Evolutionary conservation across 2,329 filamentous ascomycete genomes (phyloP).

Genomic region (Colletotrichum sp.): DNA sequence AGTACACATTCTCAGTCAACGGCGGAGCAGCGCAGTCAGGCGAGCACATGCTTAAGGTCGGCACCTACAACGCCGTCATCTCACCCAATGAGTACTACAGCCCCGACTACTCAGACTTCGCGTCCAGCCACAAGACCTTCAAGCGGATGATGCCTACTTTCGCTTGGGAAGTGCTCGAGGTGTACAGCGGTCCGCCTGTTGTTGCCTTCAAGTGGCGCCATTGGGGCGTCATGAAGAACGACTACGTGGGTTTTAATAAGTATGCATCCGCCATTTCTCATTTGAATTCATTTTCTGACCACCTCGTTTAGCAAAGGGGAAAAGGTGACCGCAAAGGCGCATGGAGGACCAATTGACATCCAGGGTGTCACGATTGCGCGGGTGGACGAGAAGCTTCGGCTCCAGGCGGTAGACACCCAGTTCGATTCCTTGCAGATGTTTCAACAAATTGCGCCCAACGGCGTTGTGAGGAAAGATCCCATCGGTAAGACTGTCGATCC

Average conservation of each 20-base stretch:
- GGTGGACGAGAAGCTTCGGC: conserved; percentile 64
- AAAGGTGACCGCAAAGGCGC: conserved; percentile 66
- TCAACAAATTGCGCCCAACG: conserved; percentile 54
- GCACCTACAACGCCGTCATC: conserved; percentile 74
- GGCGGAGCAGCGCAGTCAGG: conserved; percentile 60
- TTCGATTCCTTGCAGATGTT: conserved; percentile 73
- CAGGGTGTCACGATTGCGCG: conserved; percentile 67
- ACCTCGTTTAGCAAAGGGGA: conserved; percentile 57
- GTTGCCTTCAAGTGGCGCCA: conserved; percentile 72
- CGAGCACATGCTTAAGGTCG: conserved; percentile 70
- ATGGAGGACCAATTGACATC: conserved; percentile 66
- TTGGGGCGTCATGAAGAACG: conserved; percentile 71
- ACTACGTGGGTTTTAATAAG: conserved; percentile 70
- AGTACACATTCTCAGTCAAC: conserved; percentile 70
- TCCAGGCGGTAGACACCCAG: conserved; percentile 66
- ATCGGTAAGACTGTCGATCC: neutral
- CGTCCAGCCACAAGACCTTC: conserved; percentile 71
- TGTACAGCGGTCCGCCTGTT: conserved; percentile 68
- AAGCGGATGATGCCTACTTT: conserved; percentile 77
- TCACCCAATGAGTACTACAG: conserved; percentile 68
- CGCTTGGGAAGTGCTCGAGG: conserved; percentile 73
- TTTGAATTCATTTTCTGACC: neutral
- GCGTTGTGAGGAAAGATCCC: conserved; percentile 9
- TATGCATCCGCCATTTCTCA: conserved; percentile 38
- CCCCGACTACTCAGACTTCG: conserved; percentile 65